phyloP scores from a whole-genome alignment of 192 early-diverging fungal species.

The Coemansia sp. region DNA sequence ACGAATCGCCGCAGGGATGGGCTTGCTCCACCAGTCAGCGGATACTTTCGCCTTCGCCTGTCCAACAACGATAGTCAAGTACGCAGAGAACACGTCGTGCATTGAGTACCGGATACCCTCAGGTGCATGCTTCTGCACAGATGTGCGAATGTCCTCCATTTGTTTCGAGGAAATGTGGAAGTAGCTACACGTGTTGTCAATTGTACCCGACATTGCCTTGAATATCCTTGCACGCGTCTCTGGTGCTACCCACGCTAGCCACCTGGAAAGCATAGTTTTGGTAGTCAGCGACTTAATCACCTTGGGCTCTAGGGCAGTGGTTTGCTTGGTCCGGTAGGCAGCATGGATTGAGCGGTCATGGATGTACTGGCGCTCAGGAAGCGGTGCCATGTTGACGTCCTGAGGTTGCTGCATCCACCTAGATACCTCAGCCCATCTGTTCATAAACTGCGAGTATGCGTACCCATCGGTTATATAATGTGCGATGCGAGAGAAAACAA shows the following conservation, averaged over 20 bases:
- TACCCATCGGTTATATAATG: conserved; percentile 10
- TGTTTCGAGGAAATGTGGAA: conserved; percentile 15
- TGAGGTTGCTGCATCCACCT: neutral
- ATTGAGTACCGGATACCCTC: neutral
- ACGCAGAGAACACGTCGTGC: neutral
- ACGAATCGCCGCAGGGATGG: neutral
- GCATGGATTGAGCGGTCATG: neutral
- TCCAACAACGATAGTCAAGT: neutral
- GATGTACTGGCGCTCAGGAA: neutral
- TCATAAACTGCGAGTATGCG: conserved; percentile 9
- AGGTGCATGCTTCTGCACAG: neutral
- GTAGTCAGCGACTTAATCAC: neutral
- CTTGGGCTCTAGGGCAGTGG: neutral
- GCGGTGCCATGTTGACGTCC: too few relatives aligned
- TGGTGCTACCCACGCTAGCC: conserved; percentile 21
- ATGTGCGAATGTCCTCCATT: conserved; percentile 5
- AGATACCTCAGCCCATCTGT: conserved; percentile 13
- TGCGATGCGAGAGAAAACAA: conserved; percentile 4
- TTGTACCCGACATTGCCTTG: too few relatives aligned
- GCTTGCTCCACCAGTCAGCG: neutral
- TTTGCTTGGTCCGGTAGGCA: neutral
- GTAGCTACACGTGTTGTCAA: neutral
- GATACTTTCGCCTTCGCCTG: neutral
- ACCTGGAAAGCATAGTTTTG: neutral
- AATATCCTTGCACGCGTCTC: conserved; percentile 6